These are phyloP conservation scores for Xylariaceae sp. DNA, from an alignment of 2,329 filamentous ascomycete genomes.

Conservation along the genomic window DNA sequence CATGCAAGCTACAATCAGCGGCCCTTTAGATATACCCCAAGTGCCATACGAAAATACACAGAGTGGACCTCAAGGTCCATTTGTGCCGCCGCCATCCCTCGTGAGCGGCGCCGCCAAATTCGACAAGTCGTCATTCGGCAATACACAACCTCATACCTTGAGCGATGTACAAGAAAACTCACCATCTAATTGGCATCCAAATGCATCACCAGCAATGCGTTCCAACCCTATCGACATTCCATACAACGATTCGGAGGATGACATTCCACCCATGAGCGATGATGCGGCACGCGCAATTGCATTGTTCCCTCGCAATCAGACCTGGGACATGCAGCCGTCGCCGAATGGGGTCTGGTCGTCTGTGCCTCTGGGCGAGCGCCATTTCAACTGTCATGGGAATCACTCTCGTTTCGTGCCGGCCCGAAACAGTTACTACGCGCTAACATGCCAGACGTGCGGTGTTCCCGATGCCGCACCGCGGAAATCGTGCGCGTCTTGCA, in stretches of 20 bases:
- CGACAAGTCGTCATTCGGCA: too few relatives aligned
- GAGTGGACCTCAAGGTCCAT: too few relatives aligned
- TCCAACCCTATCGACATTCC: background rate
- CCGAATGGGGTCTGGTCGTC: constrained; percentile 31
- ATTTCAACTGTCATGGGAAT: constrained; percentile 44
- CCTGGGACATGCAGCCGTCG: constrained; percentile 3
- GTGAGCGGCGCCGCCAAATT: too few relatives aligned
- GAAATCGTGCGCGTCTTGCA: constrained; percentile 48
- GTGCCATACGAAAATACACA: too few relatives aligned
- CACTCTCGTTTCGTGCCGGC: constrained; percentile 48
- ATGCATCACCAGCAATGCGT: too few relatives aligned
- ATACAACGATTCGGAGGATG: background rate
- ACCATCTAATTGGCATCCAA: too few relatives aligned
- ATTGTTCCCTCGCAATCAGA: constrained; percentile 20
- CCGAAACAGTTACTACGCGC: constrained; percentile 46
- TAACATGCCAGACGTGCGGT: constrained; percentile 52
- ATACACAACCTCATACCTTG: too few relatives aligned
- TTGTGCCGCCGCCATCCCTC: too few relatives aligned
- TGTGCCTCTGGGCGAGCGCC: constrained; percentile 36
- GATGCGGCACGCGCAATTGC: constrained; percentile 15
- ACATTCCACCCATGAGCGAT: constrained; percentile 6
- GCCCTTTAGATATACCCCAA: too few relatives aligned
- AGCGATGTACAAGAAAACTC: too few relatives aligned
- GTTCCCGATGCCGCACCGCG: constrained; percentile 42
- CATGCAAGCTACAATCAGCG: too few relatives aligned